Evolutionary conservation across 2,329 filamentous ascomycete genomes (phyloP), one percentile per base, ranked within the genome.

Genomic region (Trichophyton rubrum): DNA sequence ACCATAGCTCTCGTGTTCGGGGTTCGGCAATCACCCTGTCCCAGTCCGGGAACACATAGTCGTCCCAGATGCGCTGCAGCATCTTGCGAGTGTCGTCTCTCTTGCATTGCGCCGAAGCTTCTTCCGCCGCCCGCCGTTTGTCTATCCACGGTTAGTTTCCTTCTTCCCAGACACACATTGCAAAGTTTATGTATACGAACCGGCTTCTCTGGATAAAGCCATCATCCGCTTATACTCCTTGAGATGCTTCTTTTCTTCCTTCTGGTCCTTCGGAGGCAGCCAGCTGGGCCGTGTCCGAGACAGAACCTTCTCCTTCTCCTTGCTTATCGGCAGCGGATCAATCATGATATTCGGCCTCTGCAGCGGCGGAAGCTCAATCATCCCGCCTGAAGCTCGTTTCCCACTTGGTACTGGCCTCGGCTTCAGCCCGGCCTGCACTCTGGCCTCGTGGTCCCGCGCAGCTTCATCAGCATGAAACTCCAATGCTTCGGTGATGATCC

Each of bases 191-290:
- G 24, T n/a, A 30, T 55, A 68, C 77, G 66, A 71, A 80, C 80
- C 79, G 61, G 79, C 77, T 73, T 85, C 82, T 45, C 80, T 76
- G 30, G 82, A 80, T 51, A 79, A 74, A n/a, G 79, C 79, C 81
- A 85, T 83, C 82, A 86, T 86, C 66, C 76, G 78, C 72, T 85
- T 81, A 68, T 84, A 86, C 67, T 86, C 80, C 69, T 83, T 90
- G 65, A 99, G 71, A 73, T 99, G 93, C 66, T 86, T 86, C 71
- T 84, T 88, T 75, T 99, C 93, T 73, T 99, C 93, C 59, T 88
- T 88, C 1, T 90, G 91, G 65, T 93, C 85, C 74, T 82, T 85
- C 7, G 83, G 83, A 20, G 83, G 85, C 59, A 84, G 77, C 85
- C 80, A 88, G 56, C 80, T 86, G 40, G 80, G 91, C 76, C 74